phyloP scores from a whole-genome alignment of 1,139 yeast species.

The Blastobotrys serpentis region DNA sequence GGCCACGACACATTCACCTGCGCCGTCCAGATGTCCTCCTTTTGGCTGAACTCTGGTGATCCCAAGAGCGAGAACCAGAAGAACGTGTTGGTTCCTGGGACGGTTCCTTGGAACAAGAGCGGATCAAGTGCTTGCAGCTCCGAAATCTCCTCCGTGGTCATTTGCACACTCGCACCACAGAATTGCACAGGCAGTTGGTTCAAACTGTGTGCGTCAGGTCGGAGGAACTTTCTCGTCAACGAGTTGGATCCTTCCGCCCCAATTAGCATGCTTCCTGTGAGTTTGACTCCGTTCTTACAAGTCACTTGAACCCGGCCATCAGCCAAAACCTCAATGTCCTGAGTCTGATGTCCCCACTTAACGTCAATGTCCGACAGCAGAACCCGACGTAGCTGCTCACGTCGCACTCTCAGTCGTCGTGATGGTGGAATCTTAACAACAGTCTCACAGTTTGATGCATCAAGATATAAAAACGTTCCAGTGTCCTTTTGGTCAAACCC shows the following conservation, averaged over 20 bases:
- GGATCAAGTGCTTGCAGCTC: slow-evolving; percentile 9
- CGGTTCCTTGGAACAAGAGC: slow-evolving; percentile 6
- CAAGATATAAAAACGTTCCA: slow-evolving; percentile 6
- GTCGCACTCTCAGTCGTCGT: slow-evolving; percentile 4
- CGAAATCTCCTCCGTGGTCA: slow-evolving; percentile 6
- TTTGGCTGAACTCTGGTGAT: slow-evolving; percentile 1
- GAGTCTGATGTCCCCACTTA: slow-evolving; percentile 7
- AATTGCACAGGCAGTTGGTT: slow-evolving; percentile 8
- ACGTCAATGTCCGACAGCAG: slow-evolving; percentile 1
- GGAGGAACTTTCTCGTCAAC: slow-evolving; percentile 1
- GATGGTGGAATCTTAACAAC: slow-evolving; percentile 7
- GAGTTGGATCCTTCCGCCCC: slow-evolving; percentile 7
- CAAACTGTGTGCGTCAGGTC: slow-evolving; percentile 2
- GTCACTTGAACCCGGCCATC: slow-evolving; percentile 1
- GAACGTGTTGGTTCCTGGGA: slow-evolving; percentile 8
- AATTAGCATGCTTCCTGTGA: neutral
- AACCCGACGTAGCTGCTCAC: slow-evolving; percentile 4
- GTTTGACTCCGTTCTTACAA: neutral
- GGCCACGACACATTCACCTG: slow-evolving; percentile 9
- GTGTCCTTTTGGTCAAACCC: slow-evolving; percentile 9
- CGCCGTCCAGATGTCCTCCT: slow-evolving; percentile 5
- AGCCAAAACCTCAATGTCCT: neutral
- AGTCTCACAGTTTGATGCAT: slow-evolving; percentile 8
- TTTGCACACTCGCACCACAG: slow-evolving; percentile 9
- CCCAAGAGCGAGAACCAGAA: slow-evolving; percentile 8